Evolutionary conservation across 805 yeast species (phyloP).

Genomic region (Metschnikowia similis): DNA sequence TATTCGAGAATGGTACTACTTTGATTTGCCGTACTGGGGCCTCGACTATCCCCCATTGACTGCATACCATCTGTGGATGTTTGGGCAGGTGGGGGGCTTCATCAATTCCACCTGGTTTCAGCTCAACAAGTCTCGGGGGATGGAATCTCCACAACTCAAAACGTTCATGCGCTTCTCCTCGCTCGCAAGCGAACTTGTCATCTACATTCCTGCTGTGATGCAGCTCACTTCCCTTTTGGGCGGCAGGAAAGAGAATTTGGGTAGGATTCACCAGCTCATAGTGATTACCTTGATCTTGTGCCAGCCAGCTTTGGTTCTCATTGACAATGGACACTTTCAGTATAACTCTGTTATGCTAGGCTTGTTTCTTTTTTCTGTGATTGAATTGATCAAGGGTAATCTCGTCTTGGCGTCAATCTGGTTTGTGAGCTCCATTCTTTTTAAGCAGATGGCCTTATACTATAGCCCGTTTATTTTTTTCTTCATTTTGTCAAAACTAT

Average conservation of each 20-base stretch:
- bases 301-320: constrained; percentile 76
- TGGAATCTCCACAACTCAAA: constrained; percentile 63
- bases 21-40: constrained; percentile 92
- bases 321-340: constrained; percentile 98
- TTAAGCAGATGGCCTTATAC: constrained; percentile 94
- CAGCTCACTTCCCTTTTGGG: constrained; percentile 71
- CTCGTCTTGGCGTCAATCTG: constrained; percentile 66
- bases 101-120: constrained; percentile 73
- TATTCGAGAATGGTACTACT: constrained; percentile 76
- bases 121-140: constrained; percentile 68
- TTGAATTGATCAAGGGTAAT: constrained; percentile 59
- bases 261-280: constrained; percentile 71
- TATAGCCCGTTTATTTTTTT: constrained; percentile 87
- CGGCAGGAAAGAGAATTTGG: constrained; percentile 41
- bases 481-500: constrained; percentile 57
- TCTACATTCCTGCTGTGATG: constrained; percentile 78
- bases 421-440: constrained; percentile 73
- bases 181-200: constrained; percentile 63
- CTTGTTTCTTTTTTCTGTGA: constrained; percentile 62
- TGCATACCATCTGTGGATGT: constrained; percentile 82
- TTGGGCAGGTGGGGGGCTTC: constrained; percentile 68
- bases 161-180: constrained; percentile 83
- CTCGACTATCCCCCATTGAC: constrained; percentile 96
- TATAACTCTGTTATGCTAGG: constrained; percentile 95
- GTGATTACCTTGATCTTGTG: constrained; percentile 75